Percentiles rank a stretch among this genome's conserved stretches.
These are phyloP conservation scores for Centaurea solstitialis DNA, from an alignment of 129 eudicot genomes.

Conservation along the genomic window DNA sequence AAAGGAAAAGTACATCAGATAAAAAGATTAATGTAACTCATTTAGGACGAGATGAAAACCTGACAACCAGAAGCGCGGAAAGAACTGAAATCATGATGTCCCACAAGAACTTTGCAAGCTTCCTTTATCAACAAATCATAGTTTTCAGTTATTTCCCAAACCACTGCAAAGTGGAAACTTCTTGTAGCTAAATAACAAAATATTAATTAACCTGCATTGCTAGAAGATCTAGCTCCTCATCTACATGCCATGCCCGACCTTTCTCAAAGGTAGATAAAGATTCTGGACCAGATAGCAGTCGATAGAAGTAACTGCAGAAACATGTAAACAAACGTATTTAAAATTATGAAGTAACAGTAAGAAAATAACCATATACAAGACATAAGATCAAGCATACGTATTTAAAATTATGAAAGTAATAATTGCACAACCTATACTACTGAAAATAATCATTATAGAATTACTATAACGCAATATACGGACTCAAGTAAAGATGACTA, in stretches of 20 bases:
- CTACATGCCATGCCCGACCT: conserved; percentile 96
- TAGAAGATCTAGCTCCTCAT: conserved; percentile 67
- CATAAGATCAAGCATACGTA: neutral
- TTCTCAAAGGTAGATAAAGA: conserved; percentile 76
- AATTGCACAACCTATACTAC: neutral
- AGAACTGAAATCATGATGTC: conserved; percentile 93
- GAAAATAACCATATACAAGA: neutral
- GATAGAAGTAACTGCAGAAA: conserved; percentile 73
- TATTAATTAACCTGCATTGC: conserved; percentile 74
- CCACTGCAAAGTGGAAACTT: neutral
- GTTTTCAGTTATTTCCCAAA: neutral
- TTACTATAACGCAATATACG: neutral
- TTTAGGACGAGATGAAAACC: conserved; percentile 40
- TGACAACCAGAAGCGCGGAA: conserved; percentile 91
- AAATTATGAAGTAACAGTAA: conserved; percentile 7
- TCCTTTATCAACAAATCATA: conserved; percentile 42
- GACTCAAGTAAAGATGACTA: conserved; percentile 16
- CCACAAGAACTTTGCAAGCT: conserved; percentile 90
- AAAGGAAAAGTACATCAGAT: neutral
- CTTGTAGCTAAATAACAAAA: conserved; percentile 2
- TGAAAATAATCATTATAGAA: neutral
- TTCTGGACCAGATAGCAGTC: conserved; percentile 76
- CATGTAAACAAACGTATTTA: neutral
- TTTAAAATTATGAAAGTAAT: neutral
- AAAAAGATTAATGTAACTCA: neutral